Conservation (phyloP, 129 eudicot species). For the Sambucus nigra region DNA sequence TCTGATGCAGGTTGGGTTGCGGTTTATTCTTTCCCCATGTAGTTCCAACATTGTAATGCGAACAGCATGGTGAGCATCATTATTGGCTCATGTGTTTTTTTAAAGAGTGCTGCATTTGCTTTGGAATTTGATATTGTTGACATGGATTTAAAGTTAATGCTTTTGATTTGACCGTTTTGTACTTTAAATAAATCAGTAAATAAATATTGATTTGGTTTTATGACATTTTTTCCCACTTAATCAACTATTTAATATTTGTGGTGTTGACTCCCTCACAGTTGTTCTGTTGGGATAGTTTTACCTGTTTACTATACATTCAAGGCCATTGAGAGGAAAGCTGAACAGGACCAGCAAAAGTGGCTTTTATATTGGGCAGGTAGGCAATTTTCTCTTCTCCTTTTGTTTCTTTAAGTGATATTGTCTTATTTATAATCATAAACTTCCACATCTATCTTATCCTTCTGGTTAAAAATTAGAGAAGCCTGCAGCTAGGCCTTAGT, state of each 20-base stretch:
- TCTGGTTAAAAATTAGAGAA: no score
- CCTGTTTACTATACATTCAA: constrained; percentile 13
- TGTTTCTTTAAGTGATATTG: neutral
- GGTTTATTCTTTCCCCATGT: constrained; percentile 10
- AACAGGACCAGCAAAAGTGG: constrained; percentile 14
- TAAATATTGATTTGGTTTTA: neutral
- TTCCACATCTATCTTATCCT: neutral
- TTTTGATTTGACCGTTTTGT: neutral
- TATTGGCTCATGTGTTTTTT: neutral
- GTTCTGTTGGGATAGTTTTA: constrained; percentile 14
- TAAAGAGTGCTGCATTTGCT: neutral
- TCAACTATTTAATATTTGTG: neutral
- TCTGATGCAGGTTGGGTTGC: constrained; percentile 14
- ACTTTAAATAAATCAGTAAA: neutral
- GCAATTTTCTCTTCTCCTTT: neutral
- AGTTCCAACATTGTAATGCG: constrained; percentile 9
- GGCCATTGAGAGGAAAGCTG: constrained; percentile 8
- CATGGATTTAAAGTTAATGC: neutral
- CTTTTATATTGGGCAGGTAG: constrained; percentile 17
- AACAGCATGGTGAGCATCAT: constrained; percentile 8
- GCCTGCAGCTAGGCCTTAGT: neutral
- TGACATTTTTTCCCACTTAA: neutral
- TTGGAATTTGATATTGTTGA: neutral
- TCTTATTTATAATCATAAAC: neutral
- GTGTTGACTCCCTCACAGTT: neutral